Conservation (phyloP, 2,329 filamentous ascomycete species). For the Cytospora leucostoma region DNA sequence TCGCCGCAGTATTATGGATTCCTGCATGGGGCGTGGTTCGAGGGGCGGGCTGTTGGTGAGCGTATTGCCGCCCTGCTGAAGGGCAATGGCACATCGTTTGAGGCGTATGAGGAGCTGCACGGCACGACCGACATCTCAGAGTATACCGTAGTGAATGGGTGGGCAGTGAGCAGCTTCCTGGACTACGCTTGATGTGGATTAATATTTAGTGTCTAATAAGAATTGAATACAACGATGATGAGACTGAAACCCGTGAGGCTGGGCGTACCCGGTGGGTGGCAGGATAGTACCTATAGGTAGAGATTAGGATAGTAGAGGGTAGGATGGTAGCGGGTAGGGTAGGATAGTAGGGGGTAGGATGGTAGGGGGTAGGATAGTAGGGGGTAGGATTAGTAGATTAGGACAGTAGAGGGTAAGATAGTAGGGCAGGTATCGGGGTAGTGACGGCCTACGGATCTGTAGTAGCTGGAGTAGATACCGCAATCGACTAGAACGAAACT, state of each 20-base stretch:
- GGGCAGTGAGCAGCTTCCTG: conserved; percentile 40
- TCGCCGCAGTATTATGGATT: conserved; percentile 66
- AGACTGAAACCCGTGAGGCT: neutral
- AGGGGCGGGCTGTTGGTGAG: conserved; percentile 53
- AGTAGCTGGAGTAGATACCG: no score
- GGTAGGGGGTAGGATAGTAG: no score
- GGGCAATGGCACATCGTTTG: conserved; percentile 32
- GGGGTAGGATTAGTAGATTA: no score
- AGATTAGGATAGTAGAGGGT: no score
- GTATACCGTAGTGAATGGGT: conserved; percentile 41
- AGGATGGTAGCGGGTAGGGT: no score
- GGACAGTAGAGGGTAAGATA: no score
- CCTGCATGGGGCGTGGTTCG: conserved; percentile 62
- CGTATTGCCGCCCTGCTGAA: conserved; percentile 43
- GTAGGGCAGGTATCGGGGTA: no score
- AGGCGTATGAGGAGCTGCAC: conserved; percentile 36
- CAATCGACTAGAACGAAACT: no score
- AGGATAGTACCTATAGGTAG: no score
- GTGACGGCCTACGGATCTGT: no score
- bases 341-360: no score
- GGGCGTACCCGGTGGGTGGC: no score
- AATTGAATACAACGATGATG: neutral
- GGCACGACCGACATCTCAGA: conserved; percentile 40
- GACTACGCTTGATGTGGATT: conserved; percentile 29
- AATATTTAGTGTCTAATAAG: neutral